Conservation (phyloP, 805 yeast species). For the Diddensiella caesifluorescens region DNA sequence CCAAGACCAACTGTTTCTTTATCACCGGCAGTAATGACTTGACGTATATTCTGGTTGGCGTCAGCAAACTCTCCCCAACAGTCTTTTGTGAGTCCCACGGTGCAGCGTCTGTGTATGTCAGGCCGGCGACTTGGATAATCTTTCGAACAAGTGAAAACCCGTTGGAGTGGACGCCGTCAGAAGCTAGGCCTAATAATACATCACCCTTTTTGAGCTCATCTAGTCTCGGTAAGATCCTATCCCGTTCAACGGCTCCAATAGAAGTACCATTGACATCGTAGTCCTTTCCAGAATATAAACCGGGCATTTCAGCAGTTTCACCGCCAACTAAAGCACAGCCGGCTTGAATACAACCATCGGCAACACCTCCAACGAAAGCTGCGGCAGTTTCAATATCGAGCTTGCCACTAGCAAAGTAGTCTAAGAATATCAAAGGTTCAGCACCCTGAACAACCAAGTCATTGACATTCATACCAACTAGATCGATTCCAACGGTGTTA, state of each 20-base stretch:
- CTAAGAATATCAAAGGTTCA: conserved; percentile 91
- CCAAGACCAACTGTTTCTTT: conserved; percentile 62
- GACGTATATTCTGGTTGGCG: conserved; percentile 93
- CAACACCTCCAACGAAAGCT: conserved; percentile 89
- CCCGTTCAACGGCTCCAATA: conserved; percentile 87
- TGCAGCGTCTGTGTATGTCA: conserved; percentile 64
- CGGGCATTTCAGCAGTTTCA: conserved; percentile 99
- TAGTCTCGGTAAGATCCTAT: conserved; percentile 65
- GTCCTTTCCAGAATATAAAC: conserved; percentile 92
- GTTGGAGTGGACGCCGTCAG: conserved; percentile 94
- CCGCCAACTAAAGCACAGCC: conserved; percentile 99
- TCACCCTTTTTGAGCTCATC: conserved; percentile 71
- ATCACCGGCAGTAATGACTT: conserved; percentile 78
- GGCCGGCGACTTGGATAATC: conserved; percentile 73
- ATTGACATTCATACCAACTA: conserved; percentile 98
- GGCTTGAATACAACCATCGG: conserved; percentile 88
- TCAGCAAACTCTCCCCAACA: conserved; percentile 78
- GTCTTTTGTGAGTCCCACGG: conserved; percentile 77
- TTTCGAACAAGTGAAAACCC: conserved; percentile 94
- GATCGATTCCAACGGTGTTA: conserved; percentile 96
- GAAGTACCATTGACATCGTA: conserved; percentile 99
- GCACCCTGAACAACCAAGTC: conserved; percentile 99
- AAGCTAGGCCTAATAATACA: conserved; percentile 76
- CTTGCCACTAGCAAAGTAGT: conserved; percentile 93
- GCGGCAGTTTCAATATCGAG: conserved; percentile 80